Conservation (phyloP, 176 grass and related monocot genomes). For the Typha latifolia region DNA sequence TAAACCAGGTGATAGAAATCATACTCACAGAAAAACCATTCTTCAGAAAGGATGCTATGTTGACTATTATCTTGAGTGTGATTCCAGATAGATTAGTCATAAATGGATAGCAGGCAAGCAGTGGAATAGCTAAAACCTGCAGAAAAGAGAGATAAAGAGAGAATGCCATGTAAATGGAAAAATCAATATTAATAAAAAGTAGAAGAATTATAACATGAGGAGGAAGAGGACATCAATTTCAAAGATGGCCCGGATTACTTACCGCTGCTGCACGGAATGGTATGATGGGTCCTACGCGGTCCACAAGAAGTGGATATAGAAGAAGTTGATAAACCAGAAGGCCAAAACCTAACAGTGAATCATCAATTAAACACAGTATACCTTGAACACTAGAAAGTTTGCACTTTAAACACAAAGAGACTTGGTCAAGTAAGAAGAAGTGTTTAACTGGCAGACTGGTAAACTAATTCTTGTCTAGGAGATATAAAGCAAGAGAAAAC, state of each 20-base stretch:
- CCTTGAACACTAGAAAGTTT: not conserved
- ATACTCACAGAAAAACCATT: constrained; percentile 44
- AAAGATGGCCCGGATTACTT: constrained; percentile 8
- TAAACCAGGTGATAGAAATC: not conserved
- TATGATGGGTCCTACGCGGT: constrained; percentile 35
- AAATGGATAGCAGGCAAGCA: constrained; percentile 51
- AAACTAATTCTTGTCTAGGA: not conserved
- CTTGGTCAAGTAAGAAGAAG: not conserved
- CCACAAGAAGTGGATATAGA: constrained; percentile 40
- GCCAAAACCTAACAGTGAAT: constrained; percentile 31
- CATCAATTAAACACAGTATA: not conserved
- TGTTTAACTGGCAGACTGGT: not conserved
- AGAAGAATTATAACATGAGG: too few relatives aligned
- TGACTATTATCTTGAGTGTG: constrained; percentile 45
- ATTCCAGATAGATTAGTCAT: constrained; percentile 36
- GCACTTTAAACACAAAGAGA: not conserved
- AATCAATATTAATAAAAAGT: not conserved
- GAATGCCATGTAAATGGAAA: not conserved
- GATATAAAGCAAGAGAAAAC: not conserved
- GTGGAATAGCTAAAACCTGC: constrained; percentile 48
- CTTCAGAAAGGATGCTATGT: constrained; percentile 44
- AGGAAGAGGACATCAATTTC: too few relatives aligned
- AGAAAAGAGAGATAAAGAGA: not conserved
- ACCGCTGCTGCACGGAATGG: constrained; percentile 42
- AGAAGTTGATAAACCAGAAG: constrained; percentile 45